phyloP scores from a whole-genome alignment of 1,139 yeast species.

The Geotrichum aggregatum region DNA sequence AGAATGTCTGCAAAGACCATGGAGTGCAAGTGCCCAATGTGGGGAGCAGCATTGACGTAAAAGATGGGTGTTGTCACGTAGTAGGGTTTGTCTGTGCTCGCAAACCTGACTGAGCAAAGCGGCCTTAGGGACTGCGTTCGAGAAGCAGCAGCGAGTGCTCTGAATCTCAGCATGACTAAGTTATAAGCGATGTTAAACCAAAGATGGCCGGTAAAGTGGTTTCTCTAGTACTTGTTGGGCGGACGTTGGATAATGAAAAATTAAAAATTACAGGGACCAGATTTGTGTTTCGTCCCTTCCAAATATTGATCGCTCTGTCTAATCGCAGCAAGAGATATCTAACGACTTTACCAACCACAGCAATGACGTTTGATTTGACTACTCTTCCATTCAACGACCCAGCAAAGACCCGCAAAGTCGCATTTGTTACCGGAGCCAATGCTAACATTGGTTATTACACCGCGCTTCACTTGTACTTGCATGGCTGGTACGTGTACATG shows the following conservation, averaged over 20 bases:
- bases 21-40: slow-evolving; percentile 87
- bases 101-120: too few species aligned
- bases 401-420: slow-evolving; percentile 47
- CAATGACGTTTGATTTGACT: slow-evolving; percentile 23
- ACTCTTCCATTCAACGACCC: slow-evolving; percentile 29
- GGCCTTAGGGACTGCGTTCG: too few species aligned
- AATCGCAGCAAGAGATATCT: too few species aligned
- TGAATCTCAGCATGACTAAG: too few species aligned
- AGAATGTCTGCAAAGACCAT: slow-evolving; percentile 79
- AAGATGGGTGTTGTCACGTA: slow-evolving; percentile 90
- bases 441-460: slow-evolving; percentile 79
- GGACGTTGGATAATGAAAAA: too few species aligned
- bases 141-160: too few species aligned
- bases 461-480: slow-evolving; percentile 67
- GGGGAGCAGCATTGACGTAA: slow-evolving; percentile 94
- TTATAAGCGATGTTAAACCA: too few species aligned
- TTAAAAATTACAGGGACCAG: too few species aligned
- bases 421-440: slow-evolving; percentile 74
- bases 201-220: too few species aligned
- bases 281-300: too few species aligned
- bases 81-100: slow-evolving; percentile 28
- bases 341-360: not conserved
- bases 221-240: too few species aligned
- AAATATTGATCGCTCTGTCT: too few species aligned
- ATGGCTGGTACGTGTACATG: slow-evolving; percentile 70